A percentile compares a stretch with the other conserved stretches of the same genome.
Conservation (phyloP, 2,329 filamentous ascomycete species). For the Bipolaris victoriae region DNA sequence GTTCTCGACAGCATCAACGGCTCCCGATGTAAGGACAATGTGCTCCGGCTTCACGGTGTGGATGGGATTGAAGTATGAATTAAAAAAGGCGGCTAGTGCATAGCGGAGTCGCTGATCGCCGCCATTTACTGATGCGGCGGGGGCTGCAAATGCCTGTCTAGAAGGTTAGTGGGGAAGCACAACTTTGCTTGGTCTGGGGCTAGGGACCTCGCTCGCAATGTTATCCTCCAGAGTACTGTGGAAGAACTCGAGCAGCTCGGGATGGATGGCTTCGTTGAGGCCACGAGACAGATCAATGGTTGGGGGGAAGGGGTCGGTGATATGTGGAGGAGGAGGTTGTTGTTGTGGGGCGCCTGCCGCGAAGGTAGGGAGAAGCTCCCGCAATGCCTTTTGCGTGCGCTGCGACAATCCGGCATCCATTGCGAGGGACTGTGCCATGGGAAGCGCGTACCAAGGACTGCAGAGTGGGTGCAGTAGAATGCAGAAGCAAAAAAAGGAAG, state of each 20-base stretch:
- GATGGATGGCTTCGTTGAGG: constrained; percentile 36
- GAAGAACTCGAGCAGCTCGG: constrained; percentile 38
- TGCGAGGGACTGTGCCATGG: constrained; percentile 4
- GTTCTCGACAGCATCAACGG: constrained; percentile 35
- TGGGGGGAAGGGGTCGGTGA: constrained; percentile 12
- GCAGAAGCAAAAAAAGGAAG: neutral
- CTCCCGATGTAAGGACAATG: constrained; percentile 37
- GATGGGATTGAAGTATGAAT: constrained; percentile 34
- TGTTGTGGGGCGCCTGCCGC: constrained; percentile 16
- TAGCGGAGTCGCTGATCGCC: constrained; percentile 26
- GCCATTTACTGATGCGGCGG: constrained; percentile 19
- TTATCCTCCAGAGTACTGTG: constrained; percentile 35
- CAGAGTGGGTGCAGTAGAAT: constrained; percentile 4
- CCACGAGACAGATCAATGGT: constrained; percentile 35
- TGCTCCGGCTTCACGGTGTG: constrained; percentile 36
- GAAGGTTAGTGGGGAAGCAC: neutral
- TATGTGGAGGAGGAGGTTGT: neutral
- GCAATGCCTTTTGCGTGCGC: constrained; percentile 27
- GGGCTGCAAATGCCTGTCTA: constrained; percentile 30
- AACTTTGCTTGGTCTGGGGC: neutral
- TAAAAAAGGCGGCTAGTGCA: constrained; percentile 39
- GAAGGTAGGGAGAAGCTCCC: constrained; percentile 21
- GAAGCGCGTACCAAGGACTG: constrained; percentile 1
- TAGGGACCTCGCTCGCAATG: constrained; percentile 26
- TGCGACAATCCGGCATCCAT: constrained; percentile 39